These are phyloP conservation scores for Citrus mangshanensis DNA, from an alignment of 345 rosid genomes.

Conservation along the genomic window DNA sequence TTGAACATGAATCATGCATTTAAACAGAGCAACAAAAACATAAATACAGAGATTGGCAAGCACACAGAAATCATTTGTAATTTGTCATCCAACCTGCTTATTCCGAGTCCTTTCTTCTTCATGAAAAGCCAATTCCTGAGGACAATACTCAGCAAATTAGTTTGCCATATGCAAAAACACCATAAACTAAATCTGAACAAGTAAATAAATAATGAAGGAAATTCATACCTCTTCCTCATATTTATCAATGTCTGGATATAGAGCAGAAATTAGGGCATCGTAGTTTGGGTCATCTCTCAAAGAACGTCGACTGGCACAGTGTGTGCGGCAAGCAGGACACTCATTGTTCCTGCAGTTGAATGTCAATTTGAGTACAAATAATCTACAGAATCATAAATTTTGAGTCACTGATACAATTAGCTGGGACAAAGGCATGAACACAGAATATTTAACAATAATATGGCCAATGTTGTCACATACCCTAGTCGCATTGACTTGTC, in stretches of 20 bases:
- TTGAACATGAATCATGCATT: neutral
- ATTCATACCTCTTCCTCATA: conserved; percentile 72
- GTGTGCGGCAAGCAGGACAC: conserved; percentile 98
- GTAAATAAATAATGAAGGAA: conserved; percentile 7
- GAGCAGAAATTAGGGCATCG: conserved; percentile 82
- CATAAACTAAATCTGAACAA: conserved; percentile 5
- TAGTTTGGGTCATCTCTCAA: conserved; percentile 90
- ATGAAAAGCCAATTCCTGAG: conserved; percentile 78
- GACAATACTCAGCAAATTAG: conserved; percentile 18
- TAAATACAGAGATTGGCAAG: conserved; percentile 10
- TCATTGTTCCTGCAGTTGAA: conserved; percentile 76
- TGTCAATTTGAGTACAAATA: conserved; percentile 11
- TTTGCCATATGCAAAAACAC: conserved; percentile 1
- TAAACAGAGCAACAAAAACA: conserved; percentile 10
- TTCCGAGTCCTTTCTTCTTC: conserved; percentile 85
- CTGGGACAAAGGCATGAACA: neutral
- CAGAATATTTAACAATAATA: neutral
- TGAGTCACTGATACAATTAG: conserved; percentile 12
- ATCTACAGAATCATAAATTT: conserved; percentile 4
- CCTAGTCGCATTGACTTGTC: conserved; percentile 97
- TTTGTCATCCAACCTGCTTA: conserved; percentile 59
- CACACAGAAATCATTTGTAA: conserved; percentile 1
- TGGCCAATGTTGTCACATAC: conserved; percentile 37
- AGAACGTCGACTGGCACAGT: conserved; percentile 96
- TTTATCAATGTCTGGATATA: conserved; percentile 74